These are phyloP conservation scores for Gymnopus androsaceus DNA, from an alignment of 1,284 basidiomycete genomes.

Conservation along the genomic window DNA sequence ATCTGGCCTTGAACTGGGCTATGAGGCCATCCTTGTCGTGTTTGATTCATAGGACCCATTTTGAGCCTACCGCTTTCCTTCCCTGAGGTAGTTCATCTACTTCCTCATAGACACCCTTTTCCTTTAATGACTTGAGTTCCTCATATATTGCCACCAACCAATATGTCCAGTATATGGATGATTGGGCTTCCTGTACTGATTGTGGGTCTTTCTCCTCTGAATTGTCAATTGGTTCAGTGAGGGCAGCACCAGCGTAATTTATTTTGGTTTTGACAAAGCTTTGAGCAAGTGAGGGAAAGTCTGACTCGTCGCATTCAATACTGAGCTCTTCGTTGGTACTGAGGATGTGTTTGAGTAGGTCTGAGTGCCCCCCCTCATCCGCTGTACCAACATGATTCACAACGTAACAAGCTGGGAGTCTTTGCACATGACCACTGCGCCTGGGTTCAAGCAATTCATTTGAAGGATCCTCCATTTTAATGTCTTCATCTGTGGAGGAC, in stretches of 20 bases:
- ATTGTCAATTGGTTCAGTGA: slow-evolving; percentile 22
- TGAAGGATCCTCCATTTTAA: neutral
- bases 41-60: too few relatives aligned
- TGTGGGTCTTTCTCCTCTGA: slow-evolving; percentile 18
- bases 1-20: slow-evolving; percentile 35
- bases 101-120: slow-evolving; percentile 16
- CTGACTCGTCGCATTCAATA: slow-evolving; percentile 3
- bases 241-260: slow-evolving; percentile 13
- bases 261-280: slow-evolving; percentile 9
- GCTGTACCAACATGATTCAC: neutral
- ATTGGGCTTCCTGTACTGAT: slow-evolving; percentile 15
- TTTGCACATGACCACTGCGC: neutral
- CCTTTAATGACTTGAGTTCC: slow-evolving; percentile 19
- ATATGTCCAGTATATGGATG: neutral
- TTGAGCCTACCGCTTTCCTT: slow-evolving; percentile 14
- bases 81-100: slow-evolving; percentile 15
- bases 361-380: neutral
- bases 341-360: neutral
- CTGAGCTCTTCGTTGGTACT: slow-evolving; percentile 5
- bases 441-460: neutral
- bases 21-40: slow-evolving; percentile 31
- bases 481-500: neutral
- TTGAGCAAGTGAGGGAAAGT: neutral
- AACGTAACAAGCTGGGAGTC: neutral
- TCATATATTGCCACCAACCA: slow-evolving; percentile 17